These are phyloP conservation scores for Ilex aquifolium DNA, from an alignment of 257 asterid genomes.

Conservation along the genomic window DNA sequence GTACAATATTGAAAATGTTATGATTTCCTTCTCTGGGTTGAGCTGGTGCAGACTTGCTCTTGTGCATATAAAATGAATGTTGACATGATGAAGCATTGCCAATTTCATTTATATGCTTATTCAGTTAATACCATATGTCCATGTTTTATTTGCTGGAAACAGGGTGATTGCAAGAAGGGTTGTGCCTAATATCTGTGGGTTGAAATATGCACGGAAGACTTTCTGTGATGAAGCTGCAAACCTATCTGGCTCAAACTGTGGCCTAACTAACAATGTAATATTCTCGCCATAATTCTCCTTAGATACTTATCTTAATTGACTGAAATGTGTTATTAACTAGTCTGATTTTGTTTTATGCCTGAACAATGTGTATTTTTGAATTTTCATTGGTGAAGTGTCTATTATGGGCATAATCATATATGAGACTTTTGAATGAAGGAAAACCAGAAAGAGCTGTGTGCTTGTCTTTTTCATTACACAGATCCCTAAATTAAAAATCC, in stretches of 20 bases:
- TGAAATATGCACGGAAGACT: slow-evolving; percentile 40
- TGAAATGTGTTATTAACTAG: background rate
- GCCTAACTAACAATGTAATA: slow-evolving; percentile 31
- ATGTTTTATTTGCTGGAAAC: background rate
- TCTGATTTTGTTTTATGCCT: background rate
- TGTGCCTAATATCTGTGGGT: slow-evolving; percentile 18
- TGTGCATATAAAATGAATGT: no score
- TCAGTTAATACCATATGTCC: no score
- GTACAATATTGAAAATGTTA: no score
- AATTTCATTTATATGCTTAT: no score
- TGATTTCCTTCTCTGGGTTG: no score
- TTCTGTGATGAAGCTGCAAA: slow-evolving; percentile 37
- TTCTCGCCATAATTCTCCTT: background rate
- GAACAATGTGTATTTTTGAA: background rate
- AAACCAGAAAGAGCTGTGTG: no score
- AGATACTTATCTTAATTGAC: background rate
- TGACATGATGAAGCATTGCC: no score
- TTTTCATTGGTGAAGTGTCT: background rate
- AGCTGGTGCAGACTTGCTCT: no score
- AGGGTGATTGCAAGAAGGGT: slow-evolving; percentile 49
- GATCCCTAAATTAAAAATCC: no score
- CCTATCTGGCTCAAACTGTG: slow-evolving; percentile 25
- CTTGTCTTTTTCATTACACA: no score
- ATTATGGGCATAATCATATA: background rate
- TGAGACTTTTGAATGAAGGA: no score